Evolutionary conservation across 306 rosid species (phyloP).

Genomic region (Glycine latifolia): DNA sequence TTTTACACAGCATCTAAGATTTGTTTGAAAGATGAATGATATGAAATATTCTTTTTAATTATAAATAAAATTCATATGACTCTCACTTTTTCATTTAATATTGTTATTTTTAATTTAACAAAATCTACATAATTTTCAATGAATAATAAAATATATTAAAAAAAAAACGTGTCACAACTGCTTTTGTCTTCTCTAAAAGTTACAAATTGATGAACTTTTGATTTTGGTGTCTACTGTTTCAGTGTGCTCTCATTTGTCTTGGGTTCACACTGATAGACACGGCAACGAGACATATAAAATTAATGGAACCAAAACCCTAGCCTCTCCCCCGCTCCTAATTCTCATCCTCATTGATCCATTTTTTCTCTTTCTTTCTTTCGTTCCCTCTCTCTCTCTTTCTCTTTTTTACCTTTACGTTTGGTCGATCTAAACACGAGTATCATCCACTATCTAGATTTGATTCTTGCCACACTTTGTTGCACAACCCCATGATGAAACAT

Average conservation of each 20-base stretch:
- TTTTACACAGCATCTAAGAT: background rate
- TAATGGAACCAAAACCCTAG: constrained; percentile 36
- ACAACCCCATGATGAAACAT: background rate
- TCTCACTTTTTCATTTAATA: background rate
- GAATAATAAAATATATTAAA: background rate
- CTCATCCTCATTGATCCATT: constrained; percentile 20
- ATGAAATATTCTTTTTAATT: background rate
- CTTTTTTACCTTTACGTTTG: background rate
- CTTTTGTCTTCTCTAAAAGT: background rate
- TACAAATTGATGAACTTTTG: background rate
- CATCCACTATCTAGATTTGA: background rate
- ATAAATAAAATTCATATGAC: background rate
- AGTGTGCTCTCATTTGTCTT: background rate
- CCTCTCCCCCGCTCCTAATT: background rate
- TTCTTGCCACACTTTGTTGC: background rate
- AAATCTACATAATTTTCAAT: background rate
- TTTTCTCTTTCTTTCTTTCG: background rate
- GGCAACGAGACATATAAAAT: constrained; percentile 12
- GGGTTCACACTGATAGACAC: constrained; percentile 35
- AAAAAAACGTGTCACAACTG: background rate
- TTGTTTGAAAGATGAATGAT: background rate
- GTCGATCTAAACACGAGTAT: constrained; percentile 29
- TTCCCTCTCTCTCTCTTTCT: background rate
- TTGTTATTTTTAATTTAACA: background rate
- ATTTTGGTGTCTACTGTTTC: background rate